phyloP scores from a whole-genome alignment of 495 filamentous ascomycete genomes.

The Hapsidospora chrysogenum region DNA sequence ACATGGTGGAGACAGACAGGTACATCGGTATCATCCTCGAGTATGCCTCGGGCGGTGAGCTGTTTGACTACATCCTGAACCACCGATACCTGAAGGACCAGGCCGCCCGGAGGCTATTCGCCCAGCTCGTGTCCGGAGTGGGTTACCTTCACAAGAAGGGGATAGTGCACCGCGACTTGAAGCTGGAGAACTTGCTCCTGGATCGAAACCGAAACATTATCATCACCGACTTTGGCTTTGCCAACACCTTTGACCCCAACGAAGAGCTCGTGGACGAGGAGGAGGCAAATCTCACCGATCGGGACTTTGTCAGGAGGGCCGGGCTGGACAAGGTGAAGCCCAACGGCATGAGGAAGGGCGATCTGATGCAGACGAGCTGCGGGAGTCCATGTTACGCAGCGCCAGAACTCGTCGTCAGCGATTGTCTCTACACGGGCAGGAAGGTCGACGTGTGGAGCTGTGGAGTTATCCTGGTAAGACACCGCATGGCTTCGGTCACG shows the following conservation, averaged over 20 bases:
- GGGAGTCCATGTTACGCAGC: conserved; percentile 91
- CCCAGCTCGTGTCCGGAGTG: conserved; percentile 89
- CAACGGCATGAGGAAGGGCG: conserved; percentile 46
- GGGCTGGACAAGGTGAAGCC: conserved; percentile 48
- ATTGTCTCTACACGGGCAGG: conserved; percentile 88
- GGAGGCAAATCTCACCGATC: conserved; percentile 70
- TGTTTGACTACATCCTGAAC: conserved; percentile 96
- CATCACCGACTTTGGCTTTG: conserved; percentile 98
- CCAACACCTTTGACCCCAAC: conserved; percentile 82
- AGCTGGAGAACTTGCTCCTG: conserved; percentile 89
- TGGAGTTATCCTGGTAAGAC: conserved; percentile 92
- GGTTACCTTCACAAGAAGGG: conserved; percentile 98
- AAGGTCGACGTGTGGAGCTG: conserved; percentile 99
- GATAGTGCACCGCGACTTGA: conserved; percentile 94
- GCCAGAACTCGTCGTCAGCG: conserved; percentile 92
- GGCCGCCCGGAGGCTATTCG: conserved; percentile 78
- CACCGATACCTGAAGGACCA: conserved; percentile 92
- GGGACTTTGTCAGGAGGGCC: conserved; percentile 66
- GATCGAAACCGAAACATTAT: conserved; percentile 98
- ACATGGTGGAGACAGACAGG: conserved; percentile 94
- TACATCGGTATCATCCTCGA: conserved; percentile 98
- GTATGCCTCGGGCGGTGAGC: conserved; percentile 91
- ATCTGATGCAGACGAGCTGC: conserved; percentile 68
- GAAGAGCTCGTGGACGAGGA: conserved; percentile 85
- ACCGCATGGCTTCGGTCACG: too few relatives aligned